Percentiles rank a stretch among this genome's conserved stretches.
Conservation (phyloP, 345 rosid genomes). For the Eucalyptus cloeziana region DNA sequence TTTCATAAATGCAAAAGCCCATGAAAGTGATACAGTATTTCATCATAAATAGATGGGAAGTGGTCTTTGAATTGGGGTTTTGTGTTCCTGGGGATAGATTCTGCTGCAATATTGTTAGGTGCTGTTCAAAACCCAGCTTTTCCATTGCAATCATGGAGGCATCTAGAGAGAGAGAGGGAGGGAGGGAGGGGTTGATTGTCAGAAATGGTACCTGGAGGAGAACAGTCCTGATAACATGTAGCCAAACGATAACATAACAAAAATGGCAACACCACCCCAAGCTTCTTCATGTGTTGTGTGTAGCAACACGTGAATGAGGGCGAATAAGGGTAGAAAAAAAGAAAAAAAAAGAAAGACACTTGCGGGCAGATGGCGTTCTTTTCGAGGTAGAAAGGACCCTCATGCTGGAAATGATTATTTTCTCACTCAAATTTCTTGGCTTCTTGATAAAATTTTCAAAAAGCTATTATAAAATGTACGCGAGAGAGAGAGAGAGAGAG, state of each 20-base stretch:
- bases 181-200: background rate
- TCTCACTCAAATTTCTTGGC: background rate
- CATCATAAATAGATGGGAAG: background rate
- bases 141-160: background rate
- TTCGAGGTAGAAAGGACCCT: background rate
- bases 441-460: background rate
- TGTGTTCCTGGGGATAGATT: background rate
- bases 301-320: background rate
- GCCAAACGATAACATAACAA: background rate
- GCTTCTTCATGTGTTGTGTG: background rate
- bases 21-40: background rate
- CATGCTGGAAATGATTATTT: background rate
- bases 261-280: background rate
- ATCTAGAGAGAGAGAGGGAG: background rate
- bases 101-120: background rate
- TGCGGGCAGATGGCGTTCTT: background rate
- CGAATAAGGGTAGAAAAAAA: background rate
- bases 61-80: background rate
- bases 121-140: background rate
- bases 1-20: background rate
- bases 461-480: background rate
- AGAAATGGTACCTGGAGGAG: background rate
- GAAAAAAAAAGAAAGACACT: background rate
- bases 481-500: background rate
- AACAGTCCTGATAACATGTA: background rate